Percentiles rank a stretch among this genome's conserved stretches.
Evolutionary conservation across 352 stramenopile genomes (phyloP).

Genomic region (Phytophthora hibernalis): DNA sequence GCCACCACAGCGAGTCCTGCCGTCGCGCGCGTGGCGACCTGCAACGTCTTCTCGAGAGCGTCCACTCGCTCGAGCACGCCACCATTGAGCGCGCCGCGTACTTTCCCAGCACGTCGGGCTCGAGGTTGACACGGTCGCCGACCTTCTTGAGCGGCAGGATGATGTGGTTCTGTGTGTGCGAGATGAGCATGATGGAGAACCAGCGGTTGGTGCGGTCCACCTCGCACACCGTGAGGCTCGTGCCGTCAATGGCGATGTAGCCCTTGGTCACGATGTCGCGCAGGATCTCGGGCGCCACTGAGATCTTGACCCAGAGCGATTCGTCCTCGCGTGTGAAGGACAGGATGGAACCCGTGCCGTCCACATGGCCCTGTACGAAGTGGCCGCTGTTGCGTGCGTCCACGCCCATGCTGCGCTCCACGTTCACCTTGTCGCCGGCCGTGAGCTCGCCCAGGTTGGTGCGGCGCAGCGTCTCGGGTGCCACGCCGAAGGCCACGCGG

Average conservation of each 20-base stretch:
- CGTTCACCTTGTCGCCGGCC: conserved; percentile 94
- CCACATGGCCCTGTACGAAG: conserved; percentile 99
- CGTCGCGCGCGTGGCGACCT: conserved; percentile 41
- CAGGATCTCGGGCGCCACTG: conserved; percentile 81
- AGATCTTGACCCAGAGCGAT: conserved; percentile 96
- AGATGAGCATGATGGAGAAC: conserved; percentile 99
- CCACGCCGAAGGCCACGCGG: conserved; percentile 93
- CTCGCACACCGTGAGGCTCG: conserved; percentile 97
- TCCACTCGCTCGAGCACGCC: conserved; percentile 67
- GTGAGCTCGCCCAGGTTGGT: conserved; percentile 90
- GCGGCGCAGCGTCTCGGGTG: conserved; percentile 95
- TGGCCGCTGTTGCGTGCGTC: conserved; percentile 97
- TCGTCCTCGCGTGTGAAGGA: conserved; percentile 93
- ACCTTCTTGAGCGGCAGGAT: conserved; percentile 94
- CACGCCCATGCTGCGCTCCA: conserved; percentile 91
- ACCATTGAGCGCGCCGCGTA: conserved; percentile 86
- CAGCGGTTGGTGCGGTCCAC: conserved; percentile 85
- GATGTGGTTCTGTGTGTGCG: conserved; percentile 98
- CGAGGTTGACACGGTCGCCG: conserved; percentile 91
- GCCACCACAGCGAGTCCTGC: conserved; percentile 39
- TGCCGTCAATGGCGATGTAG: conserved; percentile 99
- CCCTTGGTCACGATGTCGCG: conserved; percentile 93
- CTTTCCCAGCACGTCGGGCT: conserved; percentile 93
- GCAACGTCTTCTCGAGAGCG: conserved; percentile 59
- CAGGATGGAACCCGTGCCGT: conserved; percentile 94